These are phyloP conservation scores for Agrocybe chaxingu DNA, from an alignment of 768 basidiomycete species.

Conservation along the genomic window DNA sequence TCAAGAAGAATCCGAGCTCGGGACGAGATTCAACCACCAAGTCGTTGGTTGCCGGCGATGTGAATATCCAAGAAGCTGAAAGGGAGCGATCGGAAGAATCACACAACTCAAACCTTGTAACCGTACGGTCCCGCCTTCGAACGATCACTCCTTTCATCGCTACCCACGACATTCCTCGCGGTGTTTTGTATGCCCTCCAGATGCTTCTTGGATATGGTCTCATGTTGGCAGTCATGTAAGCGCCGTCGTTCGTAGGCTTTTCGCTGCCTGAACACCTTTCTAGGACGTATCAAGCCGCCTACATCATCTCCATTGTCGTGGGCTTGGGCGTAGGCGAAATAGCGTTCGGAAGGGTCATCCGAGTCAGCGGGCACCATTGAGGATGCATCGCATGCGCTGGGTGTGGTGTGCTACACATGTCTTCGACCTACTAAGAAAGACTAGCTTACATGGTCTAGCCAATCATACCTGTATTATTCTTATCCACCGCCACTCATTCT, in stretches of 20 bases:
- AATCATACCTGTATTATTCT: too few species aligned
- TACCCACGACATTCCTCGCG: conserved; percentile 69
- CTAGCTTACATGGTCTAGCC: too few species aligned
- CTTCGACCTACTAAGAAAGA: too few species aligned
- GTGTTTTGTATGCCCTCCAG: conserved; percentile 61
- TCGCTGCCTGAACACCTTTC: conserved; percentile 5
- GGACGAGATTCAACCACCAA: conserved; percentile 1
- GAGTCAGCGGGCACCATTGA: conserved; percentile 16
- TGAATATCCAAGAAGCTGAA: too few species aligned
- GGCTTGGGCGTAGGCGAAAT: conserved; percentile 77
- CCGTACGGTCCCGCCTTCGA: conserved; percentile 22
- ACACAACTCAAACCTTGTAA: conserved; percentile 1
- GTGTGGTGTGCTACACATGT: not conserved
- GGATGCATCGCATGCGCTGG: not conserved
- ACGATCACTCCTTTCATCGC: conserved; percentile 61
- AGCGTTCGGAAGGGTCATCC: conserved; percentile 55
- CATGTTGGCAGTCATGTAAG: conserved; percentile 84
- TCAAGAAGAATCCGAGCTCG: not conserved
- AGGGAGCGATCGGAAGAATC: not conserved
- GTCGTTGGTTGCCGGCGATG: not conserved
- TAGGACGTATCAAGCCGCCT: conserved; percentile 85
- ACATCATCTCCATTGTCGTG: conserved; percentile 65
- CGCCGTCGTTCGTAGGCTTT: not conserved
- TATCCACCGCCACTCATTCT: not conserved
- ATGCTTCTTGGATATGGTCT: conserved; percentile 61